These are phyloP conservation scores for Flaveria linearis DNA, from an alignment of 129 eudicot species.

Conservation along the genomic window DNA sequence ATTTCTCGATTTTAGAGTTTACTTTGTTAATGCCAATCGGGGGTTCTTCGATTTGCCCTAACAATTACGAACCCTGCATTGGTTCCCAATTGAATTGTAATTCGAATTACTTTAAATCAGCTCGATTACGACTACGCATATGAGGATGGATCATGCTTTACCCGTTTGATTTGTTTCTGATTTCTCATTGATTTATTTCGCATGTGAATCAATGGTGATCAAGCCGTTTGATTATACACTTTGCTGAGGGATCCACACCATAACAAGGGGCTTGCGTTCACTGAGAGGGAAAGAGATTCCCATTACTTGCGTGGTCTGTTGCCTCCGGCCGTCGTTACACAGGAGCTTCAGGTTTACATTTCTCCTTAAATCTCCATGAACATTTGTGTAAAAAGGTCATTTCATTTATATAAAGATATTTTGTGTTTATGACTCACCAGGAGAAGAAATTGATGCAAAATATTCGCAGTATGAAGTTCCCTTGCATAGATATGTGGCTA, in stretches of 20 bases:
- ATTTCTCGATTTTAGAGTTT: too few species aligned
- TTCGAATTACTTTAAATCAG: too few species aligned
- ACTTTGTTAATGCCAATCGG: too few species aligned
- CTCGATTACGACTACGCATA: too few species aligned
- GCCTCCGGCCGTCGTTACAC: constrained; percentile 65
- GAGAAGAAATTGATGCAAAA: constrained; percentile 82
- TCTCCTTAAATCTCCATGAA: neutral
- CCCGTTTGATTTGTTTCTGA: too few species aligned
- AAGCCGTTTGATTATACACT: too few species aligned
- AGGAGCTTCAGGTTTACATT: constrained; percentile 71
- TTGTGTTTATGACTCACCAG: constrained; percentile 38
- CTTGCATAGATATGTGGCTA: constrained; percentile 75
- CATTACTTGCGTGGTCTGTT: constrained; percentile 88
- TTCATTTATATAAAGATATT: neutral
- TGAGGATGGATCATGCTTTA: too few species aligned
- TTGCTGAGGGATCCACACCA: constrained; percentile 89
- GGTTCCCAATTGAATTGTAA: too few species aligned
- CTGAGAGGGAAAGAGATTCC: constrained; percentile 83
- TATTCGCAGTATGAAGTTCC: constrained; percentile 86
- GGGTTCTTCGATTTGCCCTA: too few species aligned
- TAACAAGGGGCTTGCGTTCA: constrained; percentile 93
- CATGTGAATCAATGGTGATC: too few species aligned
- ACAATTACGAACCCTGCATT: too few species aligned
- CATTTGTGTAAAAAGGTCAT: neutral
- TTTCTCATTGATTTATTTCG: too few species aligned